Conservation (phyloP, 2,329 filamentous ascomycete genomes). For the Clonostachys rosea region DNA sequence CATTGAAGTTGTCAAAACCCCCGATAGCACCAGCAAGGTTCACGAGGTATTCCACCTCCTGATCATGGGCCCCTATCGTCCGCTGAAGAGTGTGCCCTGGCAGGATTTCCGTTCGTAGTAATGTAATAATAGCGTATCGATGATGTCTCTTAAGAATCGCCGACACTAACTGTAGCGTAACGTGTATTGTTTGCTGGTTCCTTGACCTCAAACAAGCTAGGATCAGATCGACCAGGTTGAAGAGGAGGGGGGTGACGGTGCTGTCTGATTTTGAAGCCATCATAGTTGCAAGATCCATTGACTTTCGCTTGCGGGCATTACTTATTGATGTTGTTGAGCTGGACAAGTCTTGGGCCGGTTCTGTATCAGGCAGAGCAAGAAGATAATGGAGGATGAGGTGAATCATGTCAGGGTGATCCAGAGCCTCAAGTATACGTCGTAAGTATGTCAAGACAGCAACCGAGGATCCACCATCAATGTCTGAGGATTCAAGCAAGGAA, state of each 20-base stretch:
- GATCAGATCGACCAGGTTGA: constrained; percentile 89
- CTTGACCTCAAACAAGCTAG: constrained; percentile 78
- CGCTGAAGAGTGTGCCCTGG: constrained; percentile 49
- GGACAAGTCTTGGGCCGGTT: constrained; percentile 14
- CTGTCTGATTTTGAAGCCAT: constrained; percentile 70
- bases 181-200: constrained; percentile 84
- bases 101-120: constrained; percentile 63
- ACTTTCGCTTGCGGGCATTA: constrained; percentile 77
- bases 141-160: constrained; percentile 85
- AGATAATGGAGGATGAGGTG: constrained; percentile 92
- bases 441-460: constrained; percentile 94
- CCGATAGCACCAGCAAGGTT: constrained; percentile 64
- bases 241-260: constrained; percentile 71
- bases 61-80: constrained; percentile 70
- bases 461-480: constrained; percentile 93
- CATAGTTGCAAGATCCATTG: constrained; percentile 79
- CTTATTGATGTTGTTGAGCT: constrained; percentile 45
- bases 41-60: constrained; percentile 70
- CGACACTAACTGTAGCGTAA: constrained; percentile 82
- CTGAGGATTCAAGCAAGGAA: constrained; percentile 91
- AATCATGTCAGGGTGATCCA: constrained; percentile 92
- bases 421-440: constrained; percentile 80
- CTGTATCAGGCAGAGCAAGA: constrained; percentile 66
- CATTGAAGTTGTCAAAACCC: constrained; percentile 65
- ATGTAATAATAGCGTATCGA: constrained; percentile 73